phyloP scores from a whole-genome alignment of 371 early-diverging fungal species.

The Paraphysoderma sedebokerense region DNA sequence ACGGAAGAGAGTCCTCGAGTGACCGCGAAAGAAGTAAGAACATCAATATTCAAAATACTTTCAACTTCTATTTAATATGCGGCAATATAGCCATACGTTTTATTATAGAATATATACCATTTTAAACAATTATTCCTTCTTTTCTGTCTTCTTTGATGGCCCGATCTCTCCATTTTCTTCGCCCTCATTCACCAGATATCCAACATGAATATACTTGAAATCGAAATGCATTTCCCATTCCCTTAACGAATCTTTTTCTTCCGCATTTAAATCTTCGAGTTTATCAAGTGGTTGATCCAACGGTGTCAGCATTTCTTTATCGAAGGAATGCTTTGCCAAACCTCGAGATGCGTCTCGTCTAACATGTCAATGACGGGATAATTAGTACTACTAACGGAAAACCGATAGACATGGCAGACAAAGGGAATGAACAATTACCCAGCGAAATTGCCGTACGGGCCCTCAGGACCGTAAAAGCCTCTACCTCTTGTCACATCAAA shows the following conservation, averaged over 20 bases:
- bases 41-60: too few relatives aligned
- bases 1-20: too few relatives aligned
- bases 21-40: too few relatives aligned
- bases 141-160: too few relatives aligned
- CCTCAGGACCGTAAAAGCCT: constrained; percentile 82
- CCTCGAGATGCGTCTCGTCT: constrained; percentile 70
- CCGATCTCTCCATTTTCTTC: too few relatives aligned
- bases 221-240: constrained; percentile 61
- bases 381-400: background rate
- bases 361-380: background rate
- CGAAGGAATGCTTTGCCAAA: constrained; percentile 79
- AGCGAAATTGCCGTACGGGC: constrained; percentile 81
- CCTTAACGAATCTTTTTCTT: constrained; percentile 51
- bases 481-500: constrained; percentile 75
- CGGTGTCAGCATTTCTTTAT: constrained; percentile 49
- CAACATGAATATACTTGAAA: constrained; percentile 54
- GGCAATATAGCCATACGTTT: too few relatives aligned
- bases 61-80: too few relatives aligned
- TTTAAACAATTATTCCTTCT: too few relatives aligned
- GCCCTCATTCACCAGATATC: constrained; percentile 49
- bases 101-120: too few relatives aligned
- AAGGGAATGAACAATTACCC: constrained; percentile 2
- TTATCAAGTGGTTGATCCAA: constrained; percentile 59
- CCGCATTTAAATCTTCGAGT: constrained; percentile 50
- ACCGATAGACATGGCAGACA: constrained; percentile 14